Conservation (phyloP, 2,329 filamentous ascomycete genomes). For the Helotiales sp. region DNA sequence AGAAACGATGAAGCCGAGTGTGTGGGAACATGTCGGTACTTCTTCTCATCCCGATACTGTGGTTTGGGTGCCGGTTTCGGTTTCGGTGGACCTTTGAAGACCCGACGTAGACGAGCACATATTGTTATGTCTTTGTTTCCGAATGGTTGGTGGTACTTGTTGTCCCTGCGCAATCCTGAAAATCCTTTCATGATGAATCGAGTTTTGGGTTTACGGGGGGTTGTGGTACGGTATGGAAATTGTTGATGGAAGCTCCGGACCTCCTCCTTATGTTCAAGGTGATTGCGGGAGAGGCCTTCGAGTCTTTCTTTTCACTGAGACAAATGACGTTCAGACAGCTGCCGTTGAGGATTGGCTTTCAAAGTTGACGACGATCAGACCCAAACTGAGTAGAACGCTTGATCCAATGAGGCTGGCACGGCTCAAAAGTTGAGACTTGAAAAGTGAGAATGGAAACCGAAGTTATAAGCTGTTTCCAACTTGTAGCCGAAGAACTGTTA, state of each 20-base stretch:
- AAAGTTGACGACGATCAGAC: constrained; percentile 8
- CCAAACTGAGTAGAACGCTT: neutral
- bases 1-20: constrained; percentile 32
- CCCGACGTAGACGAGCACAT: constrained; percentile 16
- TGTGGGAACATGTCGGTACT: constrained; percentile 30
- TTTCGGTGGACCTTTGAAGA: constrained; percentile 19
- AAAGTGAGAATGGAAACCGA: neutral
- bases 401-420: constrained; percentile 3
- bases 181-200: constrained; percentile 9
- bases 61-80: constrained; percentile 12
- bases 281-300: too few relatives aligned
- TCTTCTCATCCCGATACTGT: constrained; percentile 25
- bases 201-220: neutral
- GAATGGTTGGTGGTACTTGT: constrained; percentile 7
- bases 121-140: constrained; percentile 12
- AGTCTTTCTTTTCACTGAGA: constrained; percentile 1
- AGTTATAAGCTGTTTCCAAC: neutral
- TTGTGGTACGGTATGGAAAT: neutral
- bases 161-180: neutral
- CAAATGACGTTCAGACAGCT: neutral
- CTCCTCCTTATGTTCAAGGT: neutral
- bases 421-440: constrained; percentile 2
- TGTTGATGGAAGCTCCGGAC: neutral
- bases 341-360: neutral
- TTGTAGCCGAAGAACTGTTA: neutral